Percentiles rank a stretch among this genome's conserved stretches.
These are phyloP conservation scores for Astrothelium subdiscretum DNA, from an alignment of 495 filamentous ascomycete species.

Conservation along the genomic window DNA sequence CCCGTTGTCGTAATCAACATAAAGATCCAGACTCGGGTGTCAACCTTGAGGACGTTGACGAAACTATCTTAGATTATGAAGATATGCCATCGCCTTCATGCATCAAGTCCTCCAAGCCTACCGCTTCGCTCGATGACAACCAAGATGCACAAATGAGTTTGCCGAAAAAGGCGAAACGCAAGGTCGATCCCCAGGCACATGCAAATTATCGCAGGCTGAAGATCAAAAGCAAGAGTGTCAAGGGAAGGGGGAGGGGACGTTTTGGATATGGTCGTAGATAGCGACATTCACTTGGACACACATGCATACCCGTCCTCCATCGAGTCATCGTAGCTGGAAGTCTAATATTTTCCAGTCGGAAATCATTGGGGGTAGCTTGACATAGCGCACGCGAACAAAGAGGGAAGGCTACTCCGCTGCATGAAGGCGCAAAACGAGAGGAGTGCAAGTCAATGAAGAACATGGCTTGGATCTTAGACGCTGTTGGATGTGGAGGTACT, in stretches of 20 bases:
- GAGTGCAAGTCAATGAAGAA: too few species aligned
- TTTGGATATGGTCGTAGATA: slow-evolving; percentile 13
- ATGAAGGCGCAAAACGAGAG: too few species aligned
- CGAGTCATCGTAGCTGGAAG: too few species aligned
- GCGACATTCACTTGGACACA: neutral
- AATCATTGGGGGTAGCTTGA: too few species aligned
- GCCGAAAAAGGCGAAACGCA: slow-evolving; percentile 45
- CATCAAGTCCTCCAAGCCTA: neutral
- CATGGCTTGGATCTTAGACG: too few species aligned
- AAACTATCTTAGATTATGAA: neutral
- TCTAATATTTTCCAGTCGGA: too few species aligned
- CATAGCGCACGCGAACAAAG: too few species aligned
- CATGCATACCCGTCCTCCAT: too few species aligned
- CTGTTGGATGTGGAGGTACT: too few species aligned
- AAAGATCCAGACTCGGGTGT: neutral
- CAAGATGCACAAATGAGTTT: slow-evolving; percentile 23
- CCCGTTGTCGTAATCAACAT: neutral
- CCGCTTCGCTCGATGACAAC: neutral
- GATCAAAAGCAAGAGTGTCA: slow-evolving; percentile 45
- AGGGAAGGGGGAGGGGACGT: slow-evolving; percentile 21
- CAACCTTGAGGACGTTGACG: slow-evolving; percentile 11
- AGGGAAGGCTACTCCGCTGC: too few species aligned
- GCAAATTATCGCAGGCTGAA: slow-evolving; percentile 77
- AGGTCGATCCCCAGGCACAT: slow-evolving; percentile 62
- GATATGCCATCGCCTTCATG: neutral